A percentile compares a stretch with the other conserved stretches of the same genome.
Evolutionary conservation across 2,329 filamentous ascomycete genomes (phyloP).

Genomic region (Neocucurbitaria cava): DNA sequence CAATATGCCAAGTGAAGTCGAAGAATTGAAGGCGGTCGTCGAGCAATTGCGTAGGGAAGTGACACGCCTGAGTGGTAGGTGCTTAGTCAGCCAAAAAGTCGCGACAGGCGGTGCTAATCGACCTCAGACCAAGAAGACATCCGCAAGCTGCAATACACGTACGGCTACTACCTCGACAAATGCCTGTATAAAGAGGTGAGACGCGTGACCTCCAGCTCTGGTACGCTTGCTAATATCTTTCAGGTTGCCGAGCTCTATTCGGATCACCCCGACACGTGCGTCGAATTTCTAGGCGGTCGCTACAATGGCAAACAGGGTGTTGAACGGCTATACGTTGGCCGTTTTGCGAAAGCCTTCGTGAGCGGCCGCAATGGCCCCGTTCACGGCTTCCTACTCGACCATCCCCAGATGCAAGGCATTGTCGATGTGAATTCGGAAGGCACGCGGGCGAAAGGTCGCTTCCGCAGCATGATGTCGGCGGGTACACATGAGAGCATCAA

Average conservation of each 20-base stretch:
- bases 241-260: slow-evolving; percentile 55
- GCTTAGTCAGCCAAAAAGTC: slow-evolving; percentile 4
- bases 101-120: slow-evolving; percentile 17
- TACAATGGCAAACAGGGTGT: slow-evolving; percentile 62
- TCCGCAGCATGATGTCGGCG: slow-evolving; percentile 63
- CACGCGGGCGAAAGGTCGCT: slow-evolving; percentile 59
- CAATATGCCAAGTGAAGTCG: slow-evolving; percentile 38
- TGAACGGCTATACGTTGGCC: slow-evolving; percentile 59
- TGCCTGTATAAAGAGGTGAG: slow-evolving; percentile 63
- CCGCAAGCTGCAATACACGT: slow-evolving; percentile 64
- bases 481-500: slow-evolving; percentile 61
- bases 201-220: too few species aligned
- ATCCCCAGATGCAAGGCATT: slow-evolving; percentile 65
- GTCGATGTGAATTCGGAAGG: slow-evolving; percentile 58
- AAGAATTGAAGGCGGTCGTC: slow-evolving; percentile 36
- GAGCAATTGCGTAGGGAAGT: slow-evolving; percentile 38
- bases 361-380: slow-evolving; percentile 63
- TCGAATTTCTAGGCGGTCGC: slow-evolving; percentile 63
- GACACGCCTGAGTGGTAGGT: slow-evolving; percentile 35
- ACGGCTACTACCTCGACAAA: slow-evolving; percentile 67
- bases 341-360: slow-evolving; percentile 61
- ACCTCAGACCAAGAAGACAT: slow-evolving; percentile 60
- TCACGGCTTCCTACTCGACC: slow-evolving; percentile 63
- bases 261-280: slow-evolving; percentile 61
- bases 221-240: slow-evolving; percentile 5